Base-by-base conservation (phyloP, 2,329 filamentous ascomycete species). In the Cytospora chrysosperma region DNA sequence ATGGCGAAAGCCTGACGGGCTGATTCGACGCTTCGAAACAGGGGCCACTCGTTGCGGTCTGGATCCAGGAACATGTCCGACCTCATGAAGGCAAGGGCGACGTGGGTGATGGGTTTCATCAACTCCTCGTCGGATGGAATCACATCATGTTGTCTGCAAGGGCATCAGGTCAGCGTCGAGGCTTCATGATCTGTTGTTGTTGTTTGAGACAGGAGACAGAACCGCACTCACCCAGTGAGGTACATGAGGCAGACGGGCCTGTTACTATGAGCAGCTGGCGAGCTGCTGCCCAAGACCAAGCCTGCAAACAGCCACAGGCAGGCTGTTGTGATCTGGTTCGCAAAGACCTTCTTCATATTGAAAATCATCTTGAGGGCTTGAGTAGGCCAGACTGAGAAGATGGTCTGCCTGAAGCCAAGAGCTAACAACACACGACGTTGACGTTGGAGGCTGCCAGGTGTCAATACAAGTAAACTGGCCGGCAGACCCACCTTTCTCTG, bases 21-120 rank as follows among this genome's bases (percentile, higher is more conserved):
- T 15, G 78, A 72, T 3, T 72, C 71, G 2, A 88, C 77, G 1
- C 78, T 78, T 4, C 80, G 83, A 68, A 87, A 87, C 7, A 88
- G 72, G 0, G 82, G 80, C 75, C 81, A 86, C 4, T 73, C 71
- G 3, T 70, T 61, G 4, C 71, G 67, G 1, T 75, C 75, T 4
- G 75, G 71, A 4, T 72, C 71, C 65, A 85, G 85, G 75, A 88
- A 87, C 21, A 74, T 67, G 13, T 77, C 75, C 0, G 85, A 82
- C 17, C 73, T 75, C 79, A 87, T 81, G 66, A 88, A 88, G 1
- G 85, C 85, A 21, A 88, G 72, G 13, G 81, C 78, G 13, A 87
- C 81, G 68, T 87, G 85, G 0, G 84, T 84, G n/a, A 87, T 77
- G 21, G 61, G 61, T 21, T 78, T 70, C 26, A 71, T 59, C 0